Conservation (phyloP, 768 basidiomycete species). For the Rhodotorula taiwanensis region DNA sequence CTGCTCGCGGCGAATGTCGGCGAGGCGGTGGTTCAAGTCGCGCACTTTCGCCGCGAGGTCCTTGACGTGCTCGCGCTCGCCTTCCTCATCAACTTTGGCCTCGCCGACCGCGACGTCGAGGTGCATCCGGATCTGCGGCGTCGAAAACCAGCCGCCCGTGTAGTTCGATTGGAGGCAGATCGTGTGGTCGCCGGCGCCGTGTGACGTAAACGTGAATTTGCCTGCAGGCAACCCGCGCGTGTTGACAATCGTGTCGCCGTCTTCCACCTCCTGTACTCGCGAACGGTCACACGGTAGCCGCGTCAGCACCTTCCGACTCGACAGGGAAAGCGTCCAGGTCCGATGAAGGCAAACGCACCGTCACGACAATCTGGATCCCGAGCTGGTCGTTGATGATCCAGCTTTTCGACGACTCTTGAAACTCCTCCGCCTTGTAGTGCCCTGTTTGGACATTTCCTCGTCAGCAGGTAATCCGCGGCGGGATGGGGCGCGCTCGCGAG, state of each 20-base stretch:
- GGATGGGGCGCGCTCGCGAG: too few species aligned
- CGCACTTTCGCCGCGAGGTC: conserved; percentile 74
- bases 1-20: conserved; percentile 88
- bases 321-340: too few species aligned
- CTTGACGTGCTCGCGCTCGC: conserved; percentile 76
- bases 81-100: conserved; percentile 75
- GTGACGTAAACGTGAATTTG: conserved; percentile 94
- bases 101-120: conserved; percentile 88
- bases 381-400: conserved; percentile 69
- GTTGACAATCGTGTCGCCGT: conserved; percentile 70
- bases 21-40: conserved; percentile 86
- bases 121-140: conserved; percentile 81
- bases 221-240: conserved; percentile 86
- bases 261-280: conserved; percentile 68
- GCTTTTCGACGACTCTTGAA: conserved; percentile 63
- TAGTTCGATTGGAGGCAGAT: conserved; percentile 93
- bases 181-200: conserved; percentile 91
- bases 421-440: conserved; percentile 86
- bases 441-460: conserved; percentile 60
- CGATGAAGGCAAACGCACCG: conserved; percentile 56
- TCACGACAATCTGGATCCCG: conserved; percentile 83
- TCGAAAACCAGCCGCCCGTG: conserved; percentile 50
- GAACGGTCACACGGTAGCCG: too few species aligned
- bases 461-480: too few species aligned
- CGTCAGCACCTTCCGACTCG: too few species aligned